phyloP scores from a whole-genome alignment of 495 filamentous ascomycete genomes.

The Darksidea phi region DNA sequence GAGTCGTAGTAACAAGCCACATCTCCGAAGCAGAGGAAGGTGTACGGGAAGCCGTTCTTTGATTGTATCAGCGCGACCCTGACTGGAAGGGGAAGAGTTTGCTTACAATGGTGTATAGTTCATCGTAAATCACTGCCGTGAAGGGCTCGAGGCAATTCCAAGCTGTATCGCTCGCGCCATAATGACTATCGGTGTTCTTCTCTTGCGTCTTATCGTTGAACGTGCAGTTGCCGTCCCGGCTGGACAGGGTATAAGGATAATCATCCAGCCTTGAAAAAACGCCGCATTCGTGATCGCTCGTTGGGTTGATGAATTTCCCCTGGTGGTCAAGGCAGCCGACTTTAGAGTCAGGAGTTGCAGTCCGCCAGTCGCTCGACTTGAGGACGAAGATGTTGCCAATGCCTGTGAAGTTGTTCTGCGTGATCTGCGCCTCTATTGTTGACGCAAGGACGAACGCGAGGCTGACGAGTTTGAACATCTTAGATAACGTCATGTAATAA shows the following conservation, averaged over 20 bases:
- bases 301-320: slow-evolving; percentile 9
- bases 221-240: slow-evolving; percentile 23
- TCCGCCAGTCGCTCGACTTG: slow-evolving; percentile 26
- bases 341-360: slow-evolving; percentile 4
- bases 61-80: not conserved
- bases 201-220: slow-evolving; percentile 18
- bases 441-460: slow-evolving; percentile 4
- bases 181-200: slow-evolving; percentile 23
- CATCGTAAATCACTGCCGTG: slow-evolving; percentile 20
- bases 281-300: slow-evolving; percentile 10
- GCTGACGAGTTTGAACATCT: slow-evolving; percentile 11
- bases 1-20: slow-evolving; percentile 28
- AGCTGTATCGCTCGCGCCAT: slow-evolving; percentile 21
- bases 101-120: slow-evolving; percentile 26
- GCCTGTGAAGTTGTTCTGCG: slow-evolving; percentile 21
- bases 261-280: slow-evolving; percentile 6
- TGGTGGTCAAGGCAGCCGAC: slow-evolving; percentile 23
- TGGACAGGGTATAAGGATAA: slow-evolving; percentile 21
- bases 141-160: slow-evolving; percentile 20
- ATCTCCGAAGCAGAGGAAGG: slow-evolving; percentile 30
- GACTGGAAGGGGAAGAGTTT: not conserved
- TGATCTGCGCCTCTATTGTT: not conserved
- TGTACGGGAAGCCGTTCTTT: slow-evolving; percentile 26
- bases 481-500: not conserved
- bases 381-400: slow-evolving; percentile 24